Percentiles rank a stretch among this genome's conserved stretches.
Evolutionary conservation across 345 rosid species (phyloP).

Genomic region (Raphanus sativus): DNA sequence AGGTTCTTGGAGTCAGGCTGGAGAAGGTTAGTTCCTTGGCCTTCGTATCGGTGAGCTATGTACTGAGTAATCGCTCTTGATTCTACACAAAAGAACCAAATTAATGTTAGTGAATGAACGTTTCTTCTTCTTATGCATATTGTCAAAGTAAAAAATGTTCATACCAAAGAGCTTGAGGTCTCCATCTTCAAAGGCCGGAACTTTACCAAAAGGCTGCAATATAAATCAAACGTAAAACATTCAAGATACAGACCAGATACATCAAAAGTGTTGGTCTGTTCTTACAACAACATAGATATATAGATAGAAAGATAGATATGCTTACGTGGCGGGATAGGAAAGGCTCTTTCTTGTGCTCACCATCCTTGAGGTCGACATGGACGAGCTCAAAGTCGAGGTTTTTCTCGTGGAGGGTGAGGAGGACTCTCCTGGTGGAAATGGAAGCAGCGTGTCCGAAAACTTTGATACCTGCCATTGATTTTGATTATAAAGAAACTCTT

Average conservation of each 20-base stretch:
- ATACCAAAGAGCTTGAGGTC: conserved; percentile 74
- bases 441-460: conserved; percentile 34
- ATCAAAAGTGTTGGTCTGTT: not conserved
- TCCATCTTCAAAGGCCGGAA: conserved; percentile 79
- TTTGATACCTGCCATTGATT: conserved; percentile 37
- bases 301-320: no score
- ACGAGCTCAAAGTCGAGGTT: conserved; percentile 41
- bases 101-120: not conserved
- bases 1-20: conserved; percentile 34
- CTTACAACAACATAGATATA: not conserved
- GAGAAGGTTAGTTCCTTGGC: conserved; percentile 59
- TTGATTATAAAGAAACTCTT: not conserved
- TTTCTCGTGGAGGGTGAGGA: conserved; percentile 45
- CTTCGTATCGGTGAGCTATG: conserved; percentile 47
- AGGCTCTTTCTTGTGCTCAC: conserved; percentile 40
- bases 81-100: conserved; percentile 43
- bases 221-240: conserved; percentile 4
- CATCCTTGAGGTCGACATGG: conserved; percentile 25
- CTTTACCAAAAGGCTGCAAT: conserved; percentile 76
- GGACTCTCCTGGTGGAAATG: conserved; percentile 37
- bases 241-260: conserved; percentile 4
- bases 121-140: not conserved
- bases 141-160: not conserved
- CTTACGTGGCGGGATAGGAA: conserved; percentile 41
- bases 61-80: conserved; percentile 79